phyloP scores from a whole-genome alignment of 1,284 basidiomycete genomes.

The Paramarasmius palmivorus region DNA sequence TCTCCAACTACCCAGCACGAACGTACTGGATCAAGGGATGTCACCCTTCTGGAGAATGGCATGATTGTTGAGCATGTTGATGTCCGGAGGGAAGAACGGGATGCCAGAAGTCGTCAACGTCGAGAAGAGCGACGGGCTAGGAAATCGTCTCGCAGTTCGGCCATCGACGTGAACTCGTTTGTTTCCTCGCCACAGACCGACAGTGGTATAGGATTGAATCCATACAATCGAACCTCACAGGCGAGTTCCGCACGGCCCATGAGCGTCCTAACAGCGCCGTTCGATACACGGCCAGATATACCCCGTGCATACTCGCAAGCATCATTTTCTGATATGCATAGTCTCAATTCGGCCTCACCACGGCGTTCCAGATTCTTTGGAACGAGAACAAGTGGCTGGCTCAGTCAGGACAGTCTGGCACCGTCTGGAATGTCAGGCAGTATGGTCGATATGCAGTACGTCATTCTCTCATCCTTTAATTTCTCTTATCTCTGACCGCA shows the following conservation, averaged over 20 bases:
- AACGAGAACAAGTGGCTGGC: slow-evolving; percentile 75
- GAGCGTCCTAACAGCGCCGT: slow-evolving; percentile 62
- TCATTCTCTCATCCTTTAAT: slow-evolving; percentile 24
- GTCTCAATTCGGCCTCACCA: slow-evolving; percentile 65
- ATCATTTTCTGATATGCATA: slow-evolving; percentile 77
- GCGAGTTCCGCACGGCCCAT: slow-evolving; percentile 57
- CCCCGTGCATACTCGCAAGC: slow-evolving; percentile 71
- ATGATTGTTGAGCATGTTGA: slow-evolving; percentile 86
- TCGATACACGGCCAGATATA: slow-evolving; percentile 53
- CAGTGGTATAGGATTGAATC: slow-evolving; percentile 50
- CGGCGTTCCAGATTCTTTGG: slow-evolving; percentile 81
- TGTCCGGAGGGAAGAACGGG: slow-evolving; percentile 77
- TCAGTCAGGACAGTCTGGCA: slow-evolving; percentile 77
- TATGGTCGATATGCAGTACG: slow-evolving; percentile 94
- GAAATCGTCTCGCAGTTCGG: slow-evolving; percentile 70
- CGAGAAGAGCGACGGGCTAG: slow-evolving; percentile 72
- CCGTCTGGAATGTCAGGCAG: slow-evolving; percentile 78
- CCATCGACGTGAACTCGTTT: slow-evolving; percentile 67
- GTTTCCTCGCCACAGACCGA: slow-evolving; percentile 67
- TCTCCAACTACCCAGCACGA: slow-evolving; percentile 42
- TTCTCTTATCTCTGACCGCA: slow-evolving; percentile 13
- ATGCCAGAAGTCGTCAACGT: slow-evolving; percentile 63
- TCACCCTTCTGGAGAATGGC: slow-evolving; percentile 81
- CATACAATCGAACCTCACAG: slow-evolving; percentile 63
- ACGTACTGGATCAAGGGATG: slow-evolving; percentile 62